A percentile compares a stretch with the other conserved stretches of the same genome.
Evolutionary conservation across 805 yeast species (phyloP).

Genomic region (Metschnikowia lochheadii): DNA sequence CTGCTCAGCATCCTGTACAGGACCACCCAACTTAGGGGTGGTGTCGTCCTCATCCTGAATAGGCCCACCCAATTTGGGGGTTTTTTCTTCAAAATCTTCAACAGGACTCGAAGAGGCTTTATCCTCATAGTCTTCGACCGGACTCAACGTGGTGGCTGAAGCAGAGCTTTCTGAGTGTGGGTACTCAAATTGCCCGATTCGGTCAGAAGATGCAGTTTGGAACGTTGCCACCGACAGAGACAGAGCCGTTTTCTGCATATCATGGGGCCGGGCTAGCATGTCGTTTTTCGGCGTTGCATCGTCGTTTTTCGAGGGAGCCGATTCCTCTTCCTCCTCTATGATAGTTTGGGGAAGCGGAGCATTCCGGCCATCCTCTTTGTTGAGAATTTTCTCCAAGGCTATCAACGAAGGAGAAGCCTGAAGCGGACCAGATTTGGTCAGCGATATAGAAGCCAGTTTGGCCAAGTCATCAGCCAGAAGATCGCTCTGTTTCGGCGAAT

Average conservation of each 20-base stretch:
- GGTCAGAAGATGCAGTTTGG: conserved; percentile 17
- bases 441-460: background rate
- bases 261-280: background rate
- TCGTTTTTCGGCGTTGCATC: background rate
- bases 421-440: conserved; percentile 1
- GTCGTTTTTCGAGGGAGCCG: background rate
- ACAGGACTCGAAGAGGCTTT: too few relatives aligned
- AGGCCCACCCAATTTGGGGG: background rate
- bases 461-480: background rate
- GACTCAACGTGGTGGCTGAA: conserved; percentile 1
- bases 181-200: background rate
- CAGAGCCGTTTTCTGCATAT: conserved; percentile 19
- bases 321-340: conserved; percentile 4
- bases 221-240: conserved; percentile 42
- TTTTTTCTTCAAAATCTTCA: too few relatives aligned
- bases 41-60: background rate
- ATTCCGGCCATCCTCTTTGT: background rate
- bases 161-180: background rate
- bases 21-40: background rate
- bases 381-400: conserved; percentile 1
- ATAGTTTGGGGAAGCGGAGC: conserved; percentile 3
- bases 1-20: background rate
- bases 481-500: conserved; percentile 1
- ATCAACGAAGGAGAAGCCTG: conserved; percentile 4
- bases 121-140: background rate